phyloP scores from a whole-genome alignment of 2,329 filamentous ascomycete species.

The Talaromyces atroroseus region DNA sequence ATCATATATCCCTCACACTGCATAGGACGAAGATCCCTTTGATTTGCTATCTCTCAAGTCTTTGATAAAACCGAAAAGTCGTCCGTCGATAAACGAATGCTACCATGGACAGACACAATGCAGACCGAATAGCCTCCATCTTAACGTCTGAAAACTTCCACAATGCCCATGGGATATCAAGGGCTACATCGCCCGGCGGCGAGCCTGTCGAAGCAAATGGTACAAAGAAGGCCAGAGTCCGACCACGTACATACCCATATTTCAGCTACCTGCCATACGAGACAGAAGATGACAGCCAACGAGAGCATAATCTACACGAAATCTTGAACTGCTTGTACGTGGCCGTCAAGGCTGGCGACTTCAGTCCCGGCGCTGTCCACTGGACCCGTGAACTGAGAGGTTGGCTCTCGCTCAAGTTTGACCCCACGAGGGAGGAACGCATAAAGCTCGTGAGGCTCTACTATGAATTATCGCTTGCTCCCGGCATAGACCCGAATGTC shows the following conservation, averaged over 20 bases:
- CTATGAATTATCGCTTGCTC: slow-evolving; percentile 87
- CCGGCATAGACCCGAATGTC: slow-evolving; percentile 74
- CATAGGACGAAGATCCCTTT: background rate
- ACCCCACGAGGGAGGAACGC: slow-evolving; percentile 78
- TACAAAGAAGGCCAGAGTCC: slow-evolving; percentile 59
- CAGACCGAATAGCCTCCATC: slow-evolving; percentile 20
- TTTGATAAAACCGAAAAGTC: background rate
- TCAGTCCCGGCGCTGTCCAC: slow-evolving; percentile 85
- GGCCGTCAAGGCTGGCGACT: slow-evolving; percentile 85
- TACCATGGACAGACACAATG: slow-evolving; percentile 32
- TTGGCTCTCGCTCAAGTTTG: slow-evolving; percentile 96
- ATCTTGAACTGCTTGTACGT: slow-evolving; percentile 94
- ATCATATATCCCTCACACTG: background rate
- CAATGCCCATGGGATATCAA: slow-evolving; percentile 64
- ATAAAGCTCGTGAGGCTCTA: slow-evolving; percentile 84
- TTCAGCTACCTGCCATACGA: slow-evolving; percentile 83
- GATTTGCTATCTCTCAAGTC: slow-evolving; percentile 3
- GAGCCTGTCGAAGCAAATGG: slow-evolving; percentile 46
- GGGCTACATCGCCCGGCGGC: slow-evolving; percentile 75
- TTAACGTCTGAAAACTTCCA: slow-evolving; percentile 35
- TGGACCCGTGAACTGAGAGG: slow-evolving; percentile 95
- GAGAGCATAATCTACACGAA: slow-evolving; percentile 72
- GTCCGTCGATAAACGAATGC: slow-evolving; percentile 9
- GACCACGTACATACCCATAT: slow-evolving; percentile 88
- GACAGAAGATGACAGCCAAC: slow-evolving; percentile 72